Percentiles rank a stretch among this genome's conserved stretches.
phyloP scores from a whole-genome alignment of 768 basidiomycete species.

The Leucocoprinus birnbaumii region DNA sequence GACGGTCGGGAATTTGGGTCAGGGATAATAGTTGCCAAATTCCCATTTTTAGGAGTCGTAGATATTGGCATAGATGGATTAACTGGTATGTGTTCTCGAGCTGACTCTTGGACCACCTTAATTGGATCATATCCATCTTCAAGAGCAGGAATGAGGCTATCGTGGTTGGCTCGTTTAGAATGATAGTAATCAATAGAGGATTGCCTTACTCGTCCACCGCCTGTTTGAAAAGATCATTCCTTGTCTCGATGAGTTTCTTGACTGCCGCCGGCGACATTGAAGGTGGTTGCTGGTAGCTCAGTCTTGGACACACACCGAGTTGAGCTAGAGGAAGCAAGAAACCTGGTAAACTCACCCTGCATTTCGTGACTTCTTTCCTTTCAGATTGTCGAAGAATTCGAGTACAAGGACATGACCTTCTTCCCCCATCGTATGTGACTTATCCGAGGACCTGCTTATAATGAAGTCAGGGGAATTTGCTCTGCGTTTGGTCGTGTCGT shows the following conservation, averaged over 20 bases:
- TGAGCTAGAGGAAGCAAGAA: not conserved
- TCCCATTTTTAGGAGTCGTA: not conserved
- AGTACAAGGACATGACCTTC: slow-evolving; percentile 43
- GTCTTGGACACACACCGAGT: not conserved
- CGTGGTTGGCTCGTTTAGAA: not conserved
- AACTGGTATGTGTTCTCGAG: slow-evolving; percentile 68
- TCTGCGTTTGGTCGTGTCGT: slow-evolving; percentile 9
- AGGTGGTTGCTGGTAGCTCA: slow-evolving; percentile 27
- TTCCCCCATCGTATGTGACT: slow-evolving; percentile 16
- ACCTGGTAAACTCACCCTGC: slow-evolving; percentile 21
- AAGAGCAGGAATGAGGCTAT: slow-evolving; percentile 60
- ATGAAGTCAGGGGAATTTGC: slow-evolving; percentile 24
- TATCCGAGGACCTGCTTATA: slow-evolving; percentile 48
- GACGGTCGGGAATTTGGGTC: slow-evolving; percentile 51
- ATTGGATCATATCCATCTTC: slow-evolving; percentile 57
- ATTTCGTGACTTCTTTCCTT: slow-evolving; percentile 29
- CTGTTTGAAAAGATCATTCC: slow-evolving; percentile 60
- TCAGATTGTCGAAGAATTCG: slow-evolving; percentile 36
- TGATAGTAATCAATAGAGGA: not conserved
- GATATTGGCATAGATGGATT: slow-evolving; percentile 39
- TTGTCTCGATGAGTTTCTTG: slow-evolving; percentile 67
- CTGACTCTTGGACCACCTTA: slow-evolving; percentile 60
- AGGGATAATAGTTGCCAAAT: slow-evolving; percentile 21
- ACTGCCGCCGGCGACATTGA: slow-evolving; percentile 53
- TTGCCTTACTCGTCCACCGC: slow-evolving; percentile 66